Evolutionary conservation across 2,329 filamentous ascomycete species (phyloP), one percentile per base, ranked within the genome.

Genomic region (Amauroascus verrucosus): DNA sequence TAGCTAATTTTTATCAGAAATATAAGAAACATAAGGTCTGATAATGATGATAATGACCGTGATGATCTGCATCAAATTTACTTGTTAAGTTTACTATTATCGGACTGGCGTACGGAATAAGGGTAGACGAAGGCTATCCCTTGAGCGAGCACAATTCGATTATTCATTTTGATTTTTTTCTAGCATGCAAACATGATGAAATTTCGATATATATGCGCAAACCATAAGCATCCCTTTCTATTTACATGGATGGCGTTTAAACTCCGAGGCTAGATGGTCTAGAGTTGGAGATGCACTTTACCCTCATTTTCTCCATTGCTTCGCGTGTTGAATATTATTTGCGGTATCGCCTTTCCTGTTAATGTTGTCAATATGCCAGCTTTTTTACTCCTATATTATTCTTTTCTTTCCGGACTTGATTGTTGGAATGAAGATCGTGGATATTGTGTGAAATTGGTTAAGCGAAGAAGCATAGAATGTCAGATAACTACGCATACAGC

Each of bases 1-100:
- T 40, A 9, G 14, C 50, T 52, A 20, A 52, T 41, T 20, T 5
- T 22, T 54, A 71, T 32, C 54, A 72, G 71, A 73, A 73, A 70
- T 73, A 73, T 60, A 72, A 72, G 62, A 65, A 63, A 50, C 65
- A 71, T 18, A 38, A 24, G 38, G 14, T 52, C 13, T 52, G 18
- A 43, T 33, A 20, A 11, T 14, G 6, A 41, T n/a, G n/a, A n/a
- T n/a, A n/a, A n/a, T n/a, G n/a, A n/a, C n/a, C n/a, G n/a, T n/a
- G n/a, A n/a, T 33, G 54, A 51, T 9, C 28, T 9, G 24, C 18
- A 33, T 47, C n/a, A 11, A 14, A 26, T 18, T 14, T 1, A 41
- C 9, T 3, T n/a, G n/a, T 38, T 7, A 32, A 1, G 2, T 24
- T 24, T 6, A 48, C 32, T n/a, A n/a, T 35, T 24, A 13, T 37